phyloP scores from a whole-genome alignment of 257 asterid genomes.

The Salvia miltiorrhiza region DNA sequence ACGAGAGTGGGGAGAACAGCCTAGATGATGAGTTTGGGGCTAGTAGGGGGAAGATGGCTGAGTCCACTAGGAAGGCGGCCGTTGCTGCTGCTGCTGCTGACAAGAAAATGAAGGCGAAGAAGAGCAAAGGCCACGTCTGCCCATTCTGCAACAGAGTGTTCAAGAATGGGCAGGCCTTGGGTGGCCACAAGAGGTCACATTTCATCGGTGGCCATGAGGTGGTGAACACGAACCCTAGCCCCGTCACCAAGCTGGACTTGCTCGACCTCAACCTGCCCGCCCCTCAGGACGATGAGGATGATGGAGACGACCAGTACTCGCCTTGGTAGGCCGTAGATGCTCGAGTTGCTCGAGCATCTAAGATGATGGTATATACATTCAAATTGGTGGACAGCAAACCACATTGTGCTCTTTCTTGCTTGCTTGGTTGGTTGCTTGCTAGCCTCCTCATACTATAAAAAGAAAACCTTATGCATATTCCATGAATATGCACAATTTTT shows the following conservation, averaged over 20 bases:
- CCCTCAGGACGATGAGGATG: slow-evolving; percentile 62
- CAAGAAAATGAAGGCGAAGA: slow-evolving; percentile 50
- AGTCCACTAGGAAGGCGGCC: slow-evolving; percentile 34
- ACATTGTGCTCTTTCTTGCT: slow-evolving; percentile 22
- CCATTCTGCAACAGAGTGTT: slow-evolving; percentile 79
- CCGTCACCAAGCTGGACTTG: slow-evolving; percentile 45
- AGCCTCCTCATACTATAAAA: not conserved
- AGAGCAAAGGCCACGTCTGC: slow-evolving; percentile 69
- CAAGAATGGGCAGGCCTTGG: slow-evolving; percentile 94
- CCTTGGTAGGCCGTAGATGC: slow-evolving; percentile 32
- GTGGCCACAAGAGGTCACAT: slow-evolving; percentile 97
- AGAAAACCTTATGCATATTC: slow-evolving; percentile 15
- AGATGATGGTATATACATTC: slow-evolving; percentile 22
- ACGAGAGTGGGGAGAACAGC: slow-evolving; percentile 71
- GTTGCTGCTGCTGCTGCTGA: slow-evolving; percentile 9
- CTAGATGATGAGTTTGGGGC: slow-evolving; percentile 36
- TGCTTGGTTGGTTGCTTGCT: too few relatives aligned
- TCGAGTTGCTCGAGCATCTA: too few relatives aligned
- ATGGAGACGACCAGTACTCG: slow-evolving; percentile 32
- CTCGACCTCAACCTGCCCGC: slow-evolving; percentile 91
- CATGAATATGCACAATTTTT: slow-evolving; percentile 21
- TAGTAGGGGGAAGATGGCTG: slow-evolving; percentile 30
- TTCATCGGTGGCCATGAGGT: slow-evolving; percentile 52
- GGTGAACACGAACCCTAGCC: slow-evolving; percentile 28
- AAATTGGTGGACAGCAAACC: not conserved